These are phyloP conservation scores for Elsinoe ampelina DNA, from an alignment of 2,329 filamentous ascomycete species.

Conservation along the genomic window DNA sequence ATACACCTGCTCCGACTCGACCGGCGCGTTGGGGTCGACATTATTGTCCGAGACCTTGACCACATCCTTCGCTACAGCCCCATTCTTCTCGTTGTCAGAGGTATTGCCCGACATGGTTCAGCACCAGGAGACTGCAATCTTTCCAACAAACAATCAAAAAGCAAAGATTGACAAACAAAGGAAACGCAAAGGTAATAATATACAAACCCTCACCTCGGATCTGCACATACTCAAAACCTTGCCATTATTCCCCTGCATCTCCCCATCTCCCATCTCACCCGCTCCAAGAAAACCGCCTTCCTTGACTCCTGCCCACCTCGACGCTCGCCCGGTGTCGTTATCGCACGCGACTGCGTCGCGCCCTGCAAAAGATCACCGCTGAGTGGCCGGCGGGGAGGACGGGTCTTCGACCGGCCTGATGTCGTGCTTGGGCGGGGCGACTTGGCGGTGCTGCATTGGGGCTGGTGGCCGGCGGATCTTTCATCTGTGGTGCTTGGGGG, in stretches of 20 bases:
- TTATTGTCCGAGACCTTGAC: conserved; percentile 8
- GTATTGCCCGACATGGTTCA: conserved; percentile 8
- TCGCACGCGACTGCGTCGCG: background rate
- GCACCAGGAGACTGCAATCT: background rate
- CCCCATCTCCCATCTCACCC: too few species aligned
- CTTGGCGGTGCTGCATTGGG: background rate
- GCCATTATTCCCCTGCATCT: too few species aligned
- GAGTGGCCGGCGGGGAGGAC: conserved; percentile 4
- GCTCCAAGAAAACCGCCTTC: too few species aligned
- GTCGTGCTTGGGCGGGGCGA: background rate
- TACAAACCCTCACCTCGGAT: too few species aligned
- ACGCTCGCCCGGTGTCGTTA: background rate
- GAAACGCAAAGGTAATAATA: background rate
- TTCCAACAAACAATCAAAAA: background rate
- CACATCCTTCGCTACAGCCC: background rate
- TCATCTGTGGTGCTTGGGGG: conserved; percentile 3
- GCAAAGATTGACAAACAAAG: background rate
- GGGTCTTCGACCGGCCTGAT: background rate
- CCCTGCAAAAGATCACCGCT: background rate
- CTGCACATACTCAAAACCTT: too few species aligned
- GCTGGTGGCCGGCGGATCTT: background rate
- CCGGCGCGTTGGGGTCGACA: conserved; percentile 4
- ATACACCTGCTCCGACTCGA: conserved; percentile 9
- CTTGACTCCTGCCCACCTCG: too few species aligned
- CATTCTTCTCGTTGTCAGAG: conserved; percentile 7